phyloP scores from a whole-genome alignment of 345 rosid species.

The Salix brachista region DNA sequence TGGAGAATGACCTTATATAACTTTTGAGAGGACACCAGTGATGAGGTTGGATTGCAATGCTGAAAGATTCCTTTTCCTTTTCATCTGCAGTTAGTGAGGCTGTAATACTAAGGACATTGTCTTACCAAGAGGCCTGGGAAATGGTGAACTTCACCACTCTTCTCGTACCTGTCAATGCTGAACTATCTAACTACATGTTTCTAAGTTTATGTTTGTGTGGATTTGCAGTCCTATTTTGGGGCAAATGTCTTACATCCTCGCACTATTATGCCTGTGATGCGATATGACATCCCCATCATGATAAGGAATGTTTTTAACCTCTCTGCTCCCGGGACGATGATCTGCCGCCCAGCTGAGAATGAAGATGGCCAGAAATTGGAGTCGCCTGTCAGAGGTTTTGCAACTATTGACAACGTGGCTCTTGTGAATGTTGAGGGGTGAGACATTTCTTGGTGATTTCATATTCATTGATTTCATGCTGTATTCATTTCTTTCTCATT shows the following conservation, averaged over 20 bases:
- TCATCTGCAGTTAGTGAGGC: constrained; percentile 84
- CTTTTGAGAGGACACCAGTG: constrained; percentile 6
- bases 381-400: constrained; percentile 87
- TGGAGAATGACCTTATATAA: not conserved
- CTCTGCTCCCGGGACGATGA: constrained; percentile 84
- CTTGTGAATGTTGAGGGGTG: constrained; percentile 98
- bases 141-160: constrained; percentile 55
- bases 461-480: not conserved
- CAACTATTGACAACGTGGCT: constrained; percentile 93
- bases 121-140: constrained; percentile 99
- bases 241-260: constrained; percentile 99
- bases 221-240: constrained; percentile 94
- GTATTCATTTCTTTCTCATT: not conserved
- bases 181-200: constrained; percentile 4
- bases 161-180: constrained; percentile 15
- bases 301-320: constrained; percentile 90
- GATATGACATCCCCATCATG: constrained; percentile 82
- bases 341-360: constrained; percentile 57
- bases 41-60: constrained; percentile 12
- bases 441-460: constrained; percentile 14
- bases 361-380: constrained; percentile 45
- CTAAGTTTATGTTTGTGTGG: constrained; percentile 25
- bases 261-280: constrained; percentile 95
- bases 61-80: not conserved
- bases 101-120: constrained; percentile 70